These are phyloP conservation scores for Bipolaris zeicola DNA, from an alignment of 2,329 filamentous ascomycete species.

Conservation along the genomic window DNA sequence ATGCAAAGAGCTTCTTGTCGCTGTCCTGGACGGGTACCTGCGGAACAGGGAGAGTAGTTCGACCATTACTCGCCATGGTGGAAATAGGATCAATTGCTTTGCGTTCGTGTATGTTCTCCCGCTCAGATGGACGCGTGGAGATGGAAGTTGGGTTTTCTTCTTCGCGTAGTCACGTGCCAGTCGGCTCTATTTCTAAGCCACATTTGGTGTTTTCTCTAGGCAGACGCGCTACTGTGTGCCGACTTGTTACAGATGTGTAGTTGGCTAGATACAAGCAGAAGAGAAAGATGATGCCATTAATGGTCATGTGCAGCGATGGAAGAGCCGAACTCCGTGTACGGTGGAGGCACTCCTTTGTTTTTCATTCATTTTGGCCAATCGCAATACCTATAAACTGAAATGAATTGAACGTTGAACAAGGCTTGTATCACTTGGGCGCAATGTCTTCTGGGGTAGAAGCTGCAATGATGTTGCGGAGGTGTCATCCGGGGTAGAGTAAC, in stretches of 20 bases:
- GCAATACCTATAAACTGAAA: neutral
- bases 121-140: neutral
- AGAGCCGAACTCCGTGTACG: neutral
- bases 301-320: neutral
- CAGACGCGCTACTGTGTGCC: neutral
- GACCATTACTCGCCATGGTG: slow-evolving; percentile 20
- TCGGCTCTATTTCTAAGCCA: neutral
- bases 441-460: neutral
- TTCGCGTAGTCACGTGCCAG: slow-evolving; percentile 39
- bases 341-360: neutral
- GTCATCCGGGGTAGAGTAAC: slow-evolving; percentile 19
- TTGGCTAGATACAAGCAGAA: neutral
- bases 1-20: slow-evolving; percentile 32
- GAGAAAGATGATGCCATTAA: neutral
- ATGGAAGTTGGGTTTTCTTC: slow-evolving; percentile 13
- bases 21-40: slow-evolving; percentile 30
- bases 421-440: neutral
- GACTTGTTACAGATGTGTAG: neutral
- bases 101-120: neutral
- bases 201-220: neutral
- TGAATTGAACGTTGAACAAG: neutral
- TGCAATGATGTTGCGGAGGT: slow-evolving; percentile 5
- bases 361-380: neutral
- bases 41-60: slow-evolving; percentile 23
- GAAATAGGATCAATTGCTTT: neutral